Evolutionary conservation across 2,329 filamentous ascomycete genomes (phyloP).

Genomic region (Fusarium staphyleae): DNA sequence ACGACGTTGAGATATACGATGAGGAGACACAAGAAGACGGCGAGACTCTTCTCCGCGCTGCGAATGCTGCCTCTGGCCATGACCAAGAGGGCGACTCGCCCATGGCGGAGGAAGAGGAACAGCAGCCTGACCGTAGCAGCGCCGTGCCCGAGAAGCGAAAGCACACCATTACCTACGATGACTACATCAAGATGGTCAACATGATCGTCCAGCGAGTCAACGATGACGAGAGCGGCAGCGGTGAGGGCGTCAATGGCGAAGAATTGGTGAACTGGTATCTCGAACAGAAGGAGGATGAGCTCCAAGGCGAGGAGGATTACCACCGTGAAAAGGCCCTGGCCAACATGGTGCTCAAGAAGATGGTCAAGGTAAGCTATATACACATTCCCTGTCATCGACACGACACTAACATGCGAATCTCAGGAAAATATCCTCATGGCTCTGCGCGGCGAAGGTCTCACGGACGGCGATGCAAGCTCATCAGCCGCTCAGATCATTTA

Average conservation of each 20-base stretch:
- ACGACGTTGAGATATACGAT: constrained; percentile 93
- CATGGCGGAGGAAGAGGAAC: constrained; percentile 49
- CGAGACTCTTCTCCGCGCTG: constrained; percentile 53
- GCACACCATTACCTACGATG: constrained; percentile 93
- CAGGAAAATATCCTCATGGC: constrained; percentile 90
- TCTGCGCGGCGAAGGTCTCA: constrained; percentile 68
- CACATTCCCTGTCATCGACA: constrained; percentile 1
- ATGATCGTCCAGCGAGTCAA: constrained; percentile 82
- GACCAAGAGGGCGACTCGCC: constrained; percentile 57
- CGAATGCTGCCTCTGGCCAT: constrained; percentile 52
- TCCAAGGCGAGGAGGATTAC: constrained; percentile 82
- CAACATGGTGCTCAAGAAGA: constrained; percentile 88
- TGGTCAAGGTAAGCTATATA: constrained; percentile 80
- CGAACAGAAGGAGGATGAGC: constrained; percentile 85
- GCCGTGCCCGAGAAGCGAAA: constrained; percentile 57
- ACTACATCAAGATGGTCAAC: constrained; percentile 91
- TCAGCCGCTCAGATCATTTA: constrained; percentile 66
- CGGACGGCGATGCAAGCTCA: constrained; percentile 55
- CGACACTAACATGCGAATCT: constrained; percentile 53
- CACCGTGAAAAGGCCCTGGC: constrained; percentile 76
- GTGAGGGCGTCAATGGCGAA: constrained; percentile 86
- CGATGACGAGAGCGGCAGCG: constrained; percentile 76
- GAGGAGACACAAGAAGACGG: constrained; percentile 59
- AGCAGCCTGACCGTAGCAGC: constrained; percentile 50
- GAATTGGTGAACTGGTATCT: constrained; percentile 88